Percentiles rank a stretch among this genome's conserved stretches.
These are phyloP conservation scores for Chlorociboria aeruginascens DNA, from an alignment of 495 filamentous ascomycete genomes.

Conservation along the genomic window DNA sequence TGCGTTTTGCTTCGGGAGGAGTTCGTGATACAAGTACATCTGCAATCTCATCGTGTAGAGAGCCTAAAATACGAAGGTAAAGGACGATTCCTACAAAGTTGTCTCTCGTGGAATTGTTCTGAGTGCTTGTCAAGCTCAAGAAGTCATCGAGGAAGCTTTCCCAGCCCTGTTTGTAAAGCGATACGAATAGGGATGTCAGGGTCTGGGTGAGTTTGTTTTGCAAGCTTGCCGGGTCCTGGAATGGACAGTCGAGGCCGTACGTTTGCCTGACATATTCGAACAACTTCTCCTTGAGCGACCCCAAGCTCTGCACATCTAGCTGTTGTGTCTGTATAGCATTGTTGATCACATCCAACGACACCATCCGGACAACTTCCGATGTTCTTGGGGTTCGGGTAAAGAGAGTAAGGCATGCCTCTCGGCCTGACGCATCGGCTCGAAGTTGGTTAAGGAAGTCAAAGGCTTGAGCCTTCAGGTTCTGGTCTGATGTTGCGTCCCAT, in stretches of 20 bases:
- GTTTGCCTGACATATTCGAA: conserved; percentile 61
- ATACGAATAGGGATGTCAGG: conserved; percentile 79
- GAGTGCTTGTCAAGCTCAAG: conserved; percentile 49
- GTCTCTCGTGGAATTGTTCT: conserved; percentile 40
- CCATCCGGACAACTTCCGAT: conserved; percentile 74
- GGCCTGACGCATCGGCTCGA: conserved; percentile 62
- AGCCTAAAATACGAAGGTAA: conserved; percentile 75
- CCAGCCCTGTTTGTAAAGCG: conserved; percentile 77
- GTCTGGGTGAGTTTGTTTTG: conserved; percentile 98
- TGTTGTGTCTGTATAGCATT: conserved; percentile 67
- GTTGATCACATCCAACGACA: conserved; percentile 83
- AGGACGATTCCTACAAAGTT: conserved; percentile 69
- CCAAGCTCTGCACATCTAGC: conserved; percentile 54
- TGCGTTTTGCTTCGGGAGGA: conserved; percentile 60
- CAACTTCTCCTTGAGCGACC: conserved; percentile 61
- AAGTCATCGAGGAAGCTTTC: conserved; percentile 82
- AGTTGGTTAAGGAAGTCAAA: conserved; percentile 79
- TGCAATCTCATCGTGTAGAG: conserved; percentile 94
- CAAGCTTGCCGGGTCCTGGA: conserved; percentile 55
- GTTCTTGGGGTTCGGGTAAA: conserved; percentile 72
- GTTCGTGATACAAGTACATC: conserved; percentile 75
- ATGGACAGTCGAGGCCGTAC: conserved; percentile 45
- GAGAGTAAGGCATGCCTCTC: conserved; percentile 75
- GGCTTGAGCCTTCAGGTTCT: conserved; percentile 68
- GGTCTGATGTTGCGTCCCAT: conserved; percentile 62